These are phyloP conservation scores for Poronia punctata DNA, from an alignment of 495 filamentous ascomycete genomes.

Conservation along the genomic window DNA sequence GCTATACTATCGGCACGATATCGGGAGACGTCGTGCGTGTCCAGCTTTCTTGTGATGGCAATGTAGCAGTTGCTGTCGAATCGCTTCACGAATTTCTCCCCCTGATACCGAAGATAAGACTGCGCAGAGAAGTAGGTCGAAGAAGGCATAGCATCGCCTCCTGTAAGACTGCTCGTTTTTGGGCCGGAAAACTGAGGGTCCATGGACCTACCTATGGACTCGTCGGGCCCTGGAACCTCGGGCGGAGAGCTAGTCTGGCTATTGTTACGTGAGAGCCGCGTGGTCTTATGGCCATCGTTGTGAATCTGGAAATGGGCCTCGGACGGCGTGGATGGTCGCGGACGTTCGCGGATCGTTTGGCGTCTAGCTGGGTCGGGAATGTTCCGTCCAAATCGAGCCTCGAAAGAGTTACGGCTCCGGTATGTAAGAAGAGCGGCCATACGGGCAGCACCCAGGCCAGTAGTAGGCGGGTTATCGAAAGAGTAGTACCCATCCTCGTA, in stretches of 20 bases:
- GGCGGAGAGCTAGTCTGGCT: conserved; percentile 32
- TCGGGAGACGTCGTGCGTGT: conserved; percentile 90
- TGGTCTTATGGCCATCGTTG: conserved; percentile 81
- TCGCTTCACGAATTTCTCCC: conserved; percentile 89
- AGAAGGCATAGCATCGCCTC: conserved; percentile 44
- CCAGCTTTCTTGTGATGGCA: conserved; percentile 96
- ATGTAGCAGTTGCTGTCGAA: conserved; percentile 99
- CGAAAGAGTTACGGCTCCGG: conserved; percentile 92
- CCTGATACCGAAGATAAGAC: conserved; percentile 97
- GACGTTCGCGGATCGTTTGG: conserved; percentile 67
- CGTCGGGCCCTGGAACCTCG: conserved; percentile 30
- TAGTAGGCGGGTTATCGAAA: conserved; percentile 71
- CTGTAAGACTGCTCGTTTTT: conserved; percentile 27
- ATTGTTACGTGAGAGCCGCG: conserved; percentile 29
- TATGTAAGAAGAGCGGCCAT: conserved; percentile 97
- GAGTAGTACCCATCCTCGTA: conserved; percentile 95
- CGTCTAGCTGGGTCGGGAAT: conserved; percentile 74
- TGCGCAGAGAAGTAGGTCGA: conserved; percentile 95
- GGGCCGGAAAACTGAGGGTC: conserved; percentile 79
- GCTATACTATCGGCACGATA: conserved; percentile 56
- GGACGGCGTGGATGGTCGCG: conserved; percentile 55
- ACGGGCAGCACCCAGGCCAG: conserved; percentile 86
- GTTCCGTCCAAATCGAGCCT: conserved; percentile 89
- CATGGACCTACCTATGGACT: conserved; percentile 25
- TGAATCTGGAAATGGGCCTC: conserved; percentile 91